A percentile compares a stretch with the other conserved stretches of the same genome.
Conservation (phyloP, 495 filamentous ascomycete genomes). For the Neurospora sp. region DNA sequence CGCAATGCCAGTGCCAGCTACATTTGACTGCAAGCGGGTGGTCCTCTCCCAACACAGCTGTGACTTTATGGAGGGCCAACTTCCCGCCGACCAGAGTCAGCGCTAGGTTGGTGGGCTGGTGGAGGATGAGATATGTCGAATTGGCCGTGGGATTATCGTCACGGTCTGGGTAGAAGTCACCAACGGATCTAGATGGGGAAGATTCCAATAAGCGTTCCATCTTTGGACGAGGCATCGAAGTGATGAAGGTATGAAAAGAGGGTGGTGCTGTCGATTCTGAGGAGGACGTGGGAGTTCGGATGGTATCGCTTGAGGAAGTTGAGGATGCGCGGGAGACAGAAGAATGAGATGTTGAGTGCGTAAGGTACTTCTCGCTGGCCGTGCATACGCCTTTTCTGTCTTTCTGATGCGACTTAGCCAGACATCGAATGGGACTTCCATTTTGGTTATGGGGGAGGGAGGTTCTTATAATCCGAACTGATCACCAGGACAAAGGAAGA, state of each 20-base stretch:
- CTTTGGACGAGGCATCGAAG: background rate
- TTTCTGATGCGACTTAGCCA: background rate
- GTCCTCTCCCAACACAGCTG: rapidly evolving
- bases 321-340: background rate
- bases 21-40: background rate
- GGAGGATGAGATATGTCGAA: background rate
- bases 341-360: background rate
- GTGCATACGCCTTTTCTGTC: background rate
- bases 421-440: background rate
- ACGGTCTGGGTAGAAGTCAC: background rate
- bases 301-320: background rate
- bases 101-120: background rate
- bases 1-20: background rate
- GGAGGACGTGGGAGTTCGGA: background rate
- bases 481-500: background rate
- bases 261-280: background rate
- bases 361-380: background rate
- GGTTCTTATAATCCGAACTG: background rate
- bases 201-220: background rate
- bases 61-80: background rate
- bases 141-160: background rate
- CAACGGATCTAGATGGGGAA: background rate
- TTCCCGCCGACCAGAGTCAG: background rate
- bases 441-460: background rate
- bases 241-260: background rate